A percentile compares a stretch with the other conserved stretches of the same genome.
phyloP scores from a whole-genome alignment of 2,329 filamentous ascomycete species.

The Ascochyta koolunga region DNA sequence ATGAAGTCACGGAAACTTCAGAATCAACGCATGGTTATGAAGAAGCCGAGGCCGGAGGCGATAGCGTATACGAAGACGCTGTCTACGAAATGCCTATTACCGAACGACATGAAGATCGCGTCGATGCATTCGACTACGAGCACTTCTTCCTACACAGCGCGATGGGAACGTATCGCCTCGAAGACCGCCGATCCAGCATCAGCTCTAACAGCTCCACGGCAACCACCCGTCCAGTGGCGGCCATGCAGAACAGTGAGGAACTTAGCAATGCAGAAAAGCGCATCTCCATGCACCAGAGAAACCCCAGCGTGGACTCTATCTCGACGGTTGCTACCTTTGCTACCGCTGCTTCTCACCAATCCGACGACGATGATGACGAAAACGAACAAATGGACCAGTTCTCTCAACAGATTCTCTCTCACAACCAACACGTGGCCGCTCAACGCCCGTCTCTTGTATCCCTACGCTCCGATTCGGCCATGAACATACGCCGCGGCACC shows the following conservation, averaged over 20 bases:
- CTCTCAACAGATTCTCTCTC: constrained; percentile 40
- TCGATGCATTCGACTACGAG: constrained; percentile 96
- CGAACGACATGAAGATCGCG: constrained; percentile 83
- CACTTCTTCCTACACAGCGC: constrained; percentile 94
- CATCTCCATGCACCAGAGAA: constrained; percentile 54
- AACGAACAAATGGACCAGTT: constrained; percentile 53
- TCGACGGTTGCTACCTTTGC: constrained; percentile 68
- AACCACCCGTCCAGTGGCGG: constrained; percentile 53
- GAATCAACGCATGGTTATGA: constrained; percentile 33
- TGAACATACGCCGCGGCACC: constrained; percentile 36
- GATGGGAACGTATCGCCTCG: constrained; percentile 75
- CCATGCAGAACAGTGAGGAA: constrained; percentile 29
- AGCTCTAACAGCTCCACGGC: constrained; percentile 60
- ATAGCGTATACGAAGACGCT: constrained; percentile 56
- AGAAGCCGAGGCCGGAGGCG: constrained; percentile 36
- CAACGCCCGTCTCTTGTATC: constrained; percentile 26
- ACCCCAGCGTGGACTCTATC: constrained; percentile 63
- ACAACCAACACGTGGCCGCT: constrained; percentile 22
- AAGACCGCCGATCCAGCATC: constrained; percentile 60
- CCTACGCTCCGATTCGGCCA: constrained; percentile 42
- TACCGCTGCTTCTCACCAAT: constrained; percentile 63
- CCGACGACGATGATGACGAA: constrained; percentile 45
- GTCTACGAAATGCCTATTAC: constrained; percentile 45
- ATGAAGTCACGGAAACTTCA: constrained; percentile 31
- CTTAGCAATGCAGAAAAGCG: constrained; percentile 31